Base-by-base conservation (phyloP, 2,329 filamentous ascomycete species). In the Neofusicoccum sp. region DNA sequence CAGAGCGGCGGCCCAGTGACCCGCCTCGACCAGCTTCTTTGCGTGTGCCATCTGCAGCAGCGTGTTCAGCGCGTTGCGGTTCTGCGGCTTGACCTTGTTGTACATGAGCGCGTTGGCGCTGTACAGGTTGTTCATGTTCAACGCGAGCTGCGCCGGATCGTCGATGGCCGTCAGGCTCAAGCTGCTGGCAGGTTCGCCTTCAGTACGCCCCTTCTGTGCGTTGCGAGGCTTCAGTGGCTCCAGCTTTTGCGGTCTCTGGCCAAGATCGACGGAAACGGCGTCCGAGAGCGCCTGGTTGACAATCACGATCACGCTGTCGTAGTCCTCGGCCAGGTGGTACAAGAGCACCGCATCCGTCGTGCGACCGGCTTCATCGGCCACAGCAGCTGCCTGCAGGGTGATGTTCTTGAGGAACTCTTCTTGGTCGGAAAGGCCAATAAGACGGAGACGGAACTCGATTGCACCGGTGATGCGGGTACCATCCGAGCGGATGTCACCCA, bases 291-390 rank as follows among this genome's bases (percentile, higher is more conserved):
- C 90, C 43, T 93, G 89, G 77, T 93, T 97, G 72, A 98, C 87
- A 67, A 98, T 94, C 31, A 86, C 82, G 47, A 97, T 87, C n/a
- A 98, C 96, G 61, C 89, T 93, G 75, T 99, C 93, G 74, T 96
- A 98, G 75, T 99, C 93, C 71, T 92, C 92, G 0, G 95, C 94
- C 47, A 99, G 83, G 76, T 99, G 94, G 76, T 96, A 98, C 58
- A 99, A 83, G 56, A 99, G 84, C 12, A 98, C 94, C 2, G 96
- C 93, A 77, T 99, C 95, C 0, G 94, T 96, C 1, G 90, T 93
- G 56, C 96, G 87, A 43, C 95, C 94, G 70, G 94, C 96, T 75
- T 98, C 94, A 69, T 99, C 94, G 4, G 95, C 95, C 71, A 93
- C 92, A 67, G 90, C 89, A 44, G 95, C 95, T 7, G 95, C 95